A percentile compares a stretch with the other conserved stretches of the same genome.
Evolutionary conservation across 805 yeast genomes (phyloP).

Genomic region (Pichia nakasei): DNA sequence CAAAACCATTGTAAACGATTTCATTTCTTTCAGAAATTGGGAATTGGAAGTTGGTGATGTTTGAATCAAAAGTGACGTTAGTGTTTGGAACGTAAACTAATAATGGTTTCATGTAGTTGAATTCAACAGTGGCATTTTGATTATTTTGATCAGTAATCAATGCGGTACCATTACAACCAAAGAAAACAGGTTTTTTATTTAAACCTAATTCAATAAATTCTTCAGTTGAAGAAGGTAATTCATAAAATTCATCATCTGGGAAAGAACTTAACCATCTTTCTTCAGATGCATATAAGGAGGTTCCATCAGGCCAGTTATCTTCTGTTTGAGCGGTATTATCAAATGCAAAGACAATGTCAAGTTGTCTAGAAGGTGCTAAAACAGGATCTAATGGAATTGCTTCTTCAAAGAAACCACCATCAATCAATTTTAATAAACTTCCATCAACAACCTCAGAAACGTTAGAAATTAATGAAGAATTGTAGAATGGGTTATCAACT

Average conservation of each 20-base stretch:
- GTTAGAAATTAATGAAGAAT: slow-evolving; percentile 24
- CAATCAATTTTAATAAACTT: slow-evolving; percentile 18
- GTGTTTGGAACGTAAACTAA: slow-evolving; percentile 68
- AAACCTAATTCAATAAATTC: slow-evolving; percentile 52
- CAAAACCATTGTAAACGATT: slow-evolving; percentile 65
- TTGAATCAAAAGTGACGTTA: slow-evolving; percentile 49
- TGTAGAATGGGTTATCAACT: slow-evolving; percentile 36
- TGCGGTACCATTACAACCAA: slow-evolving; percentile 65
- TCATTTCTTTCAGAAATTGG: slow-evolving; percentile 47
- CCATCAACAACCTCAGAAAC: slow-evolving; percentile 14
- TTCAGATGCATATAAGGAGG: slow-evolving; percentile 43
- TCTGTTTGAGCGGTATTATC: slow-evolving; percentile 58
- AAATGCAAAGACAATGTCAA: slow-evolving; percentile 56
- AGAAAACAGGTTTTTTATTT: slow-evolving; percentile 60
- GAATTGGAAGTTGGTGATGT: slow-evolving; percentile 53
- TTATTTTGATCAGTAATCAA: slow-evolving; percentile 31
- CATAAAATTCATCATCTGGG: slow-evolving; percentile 53
- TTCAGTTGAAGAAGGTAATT: slow-evolving; percentile 50
- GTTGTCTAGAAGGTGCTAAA: slow-evolving; percentile 45
- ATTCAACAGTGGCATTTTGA: slow-evolving; percentile 15
- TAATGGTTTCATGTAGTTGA: slow-evolving; percentile 47
- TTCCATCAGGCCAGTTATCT: slow-evolving; percentile 56
- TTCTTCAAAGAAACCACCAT: slow-evolving; percentile 34
- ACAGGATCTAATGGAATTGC: slow-evolving; percentile 58
- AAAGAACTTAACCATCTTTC: slow-evolving; percentile 40